These are phyloP conservation scores for Aspergillus sclerotioniger DNA, from an alignment of 495 filamentous ascomycete genomes.

Conservation along the genomic window DNA sequence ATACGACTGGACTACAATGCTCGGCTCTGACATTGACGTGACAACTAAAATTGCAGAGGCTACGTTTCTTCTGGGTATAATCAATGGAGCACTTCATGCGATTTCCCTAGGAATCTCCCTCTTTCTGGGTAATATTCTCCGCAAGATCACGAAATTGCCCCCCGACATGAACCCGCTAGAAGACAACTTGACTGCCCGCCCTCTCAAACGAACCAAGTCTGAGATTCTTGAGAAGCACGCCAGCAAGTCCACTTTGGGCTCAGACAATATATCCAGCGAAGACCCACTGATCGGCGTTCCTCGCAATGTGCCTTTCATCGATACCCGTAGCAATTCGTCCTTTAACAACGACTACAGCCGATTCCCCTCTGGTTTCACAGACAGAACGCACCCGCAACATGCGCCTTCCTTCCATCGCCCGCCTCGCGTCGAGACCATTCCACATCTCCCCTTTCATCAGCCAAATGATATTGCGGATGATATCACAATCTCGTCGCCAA, in stretches of 20 bases:
- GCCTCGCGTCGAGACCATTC: conserved; percentile 9
- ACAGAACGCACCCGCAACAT: conserved; percentile 8
- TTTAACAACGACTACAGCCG: conserved; percentile 28
- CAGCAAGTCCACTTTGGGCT: conserved; percentile 53
- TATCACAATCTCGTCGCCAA: conserved; percentile 26
- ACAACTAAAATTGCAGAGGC: conserved; percentile 55
- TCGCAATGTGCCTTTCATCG: conserved; percentile 70
- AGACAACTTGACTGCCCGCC: conserved; percentile 75
- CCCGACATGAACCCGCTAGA: conserved; percentile 93
- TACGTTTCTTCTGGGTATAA: conserved; percentile 61
- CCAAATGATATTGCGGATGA: conserved; percentile 23
- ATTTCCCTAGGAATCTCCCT: conserved; percentile 66
- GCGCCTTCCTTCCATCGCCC: conserved; percentile 22
- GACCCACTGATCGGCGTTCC: conserved; percentile 56
- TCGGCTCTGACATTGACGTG: conserved; percentile 43
- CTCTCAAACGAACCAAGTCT: conserved; percentile 74
- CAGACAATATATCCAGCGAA: conserved; percentile 47
- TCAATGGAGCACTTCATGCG: conserved; percentile 63
- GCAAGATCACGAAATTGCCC: conserved; percentile 72
- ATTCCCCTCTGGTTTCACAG: conserved; percentile 3
- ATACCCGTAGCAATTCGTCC: conserved; percentile 63
- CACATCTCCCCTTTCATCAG: conserved; percentile 19
- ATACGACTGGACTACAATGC: conserved; percentile 62
- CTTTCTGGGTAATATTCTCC: conserved; percentile 73
- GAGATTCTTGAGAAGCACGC: conserved; percentile 57